Evolutionary conservation across 345 rosid species (phyloP).

Genomic region (Eutrema yunnanense): DNA sequence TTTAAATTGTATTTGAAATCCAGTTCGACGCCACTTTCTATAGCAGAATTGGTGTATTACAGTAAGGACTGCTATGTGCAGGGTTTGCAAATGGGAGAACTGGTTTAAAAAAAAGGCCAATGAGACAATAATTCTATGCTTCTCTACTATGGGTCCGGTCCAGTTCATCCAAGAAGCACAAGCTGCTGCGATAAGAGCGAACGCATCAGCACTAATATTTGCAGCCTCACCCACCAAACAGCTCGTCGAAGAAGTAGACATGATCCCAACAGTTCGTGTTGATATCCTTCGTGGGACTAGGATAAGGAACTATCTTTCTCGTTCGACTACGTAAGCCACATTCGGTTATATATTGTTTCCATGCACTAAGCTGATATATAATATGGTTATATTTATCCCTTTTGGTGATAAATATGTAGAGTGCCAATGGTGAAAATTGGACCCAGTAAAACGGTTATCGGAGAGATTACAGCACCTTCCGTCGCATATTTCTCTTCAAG

Average conservation of each 20-base stretch:
- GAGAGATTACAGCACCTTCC: slow-evolving; percentile 51
- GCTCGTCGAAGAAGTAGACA: slow-evolving; percentile 38
- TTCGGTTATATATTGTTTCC: neutral
- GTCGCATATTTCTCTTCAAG: slow-evolving; percentile 61
- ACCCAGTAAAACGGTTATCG: slow-evolving; percentile 44
- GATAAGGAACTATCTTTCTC: slow-evolving; percentile 40
- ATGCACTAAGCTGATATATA: neutral
- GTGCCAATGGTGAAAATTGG: slow-evolving; percentile 35
- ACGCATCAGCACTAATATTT: slow-evolving; percentile 47
- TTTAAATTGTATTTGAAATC: neutral
- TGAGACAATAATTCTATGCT: slow-evolving; percentile 47
- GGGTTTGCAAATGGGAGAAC: slow-evolving; percentile 36
- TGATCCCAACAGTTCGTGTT: slow-evolving; percentile 47
- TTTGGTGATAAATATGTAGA: slow-evolving; percentile 29
- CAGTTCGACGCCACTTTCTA: neutral
- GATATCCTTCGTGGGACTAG: slow-evolving; percentile 50
- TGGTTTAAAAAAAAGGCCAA: slow-evolving; percentile 38
- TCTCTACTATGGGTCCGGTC: slow-evolving; percentile 43
- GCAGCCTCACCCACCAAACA: slow-evolving; percentile 48
- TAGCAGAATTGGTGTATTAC: neutral
- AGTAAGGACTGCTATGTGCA: neutral
- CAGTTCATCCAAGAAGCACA: slow-evolving; percentile 39
- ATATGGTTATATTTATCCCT: neutral
- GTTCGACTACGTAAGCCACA: slow-evolving; percentile 32
- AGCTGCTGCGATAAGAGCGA: slow-evolving; percentile 43